Conservation (phyloP, 2,329 filamentous ascomycete species). For the Stachybotrys chlorohalonatus region DNA sequence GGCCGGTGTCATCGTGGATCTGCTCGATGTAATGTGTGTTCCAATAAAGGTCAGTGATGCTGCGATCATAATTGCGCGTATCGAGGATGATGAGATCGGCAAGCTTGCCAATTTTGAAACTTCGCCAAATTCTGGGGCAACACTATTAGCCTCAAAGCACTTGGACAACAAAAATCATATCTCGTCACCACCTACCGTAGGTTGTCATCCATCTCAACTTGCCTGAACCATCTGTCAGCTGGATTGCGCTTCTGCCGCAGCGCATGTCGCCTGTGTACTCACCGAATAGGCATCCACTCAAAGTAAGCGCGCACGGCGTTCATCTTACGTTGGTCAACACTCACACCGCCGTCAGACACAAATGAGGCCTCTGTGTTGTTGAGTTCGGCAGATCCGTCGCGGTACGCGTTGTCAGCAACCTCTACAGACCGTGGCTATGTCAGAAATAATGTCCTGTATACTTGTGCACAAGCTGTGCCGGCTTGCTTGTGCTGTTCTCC, state of each 20-base stretch:
- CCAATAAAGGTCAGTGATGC: slow-evolving; percentile 40
- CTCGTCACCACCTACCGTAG: slow-evolving; percentile 19
- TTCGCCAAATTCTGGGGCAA: slow-evolving; percentile 49
- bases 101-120: slow-evolving; percentile 56
- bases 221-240: slow-evolving; percentile 15
- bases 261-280: neutral
- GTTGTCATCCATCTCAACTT: slow-evolving; percentile 61
- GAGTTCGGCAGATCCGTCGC: slow-evolving; percentile 48
- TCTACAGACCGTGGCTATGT: slow-evolving; percentile 3
- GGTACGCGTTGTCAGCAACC: slow-evolving; percentile 57
- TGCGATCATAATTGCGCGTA: slow-evolving; percentile 59
- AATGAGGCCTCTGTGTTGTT: slow-evolving; percentile 35
- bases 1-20: slow-evolving; percentile 57
- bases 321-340: slow-evolving; percentile 64
- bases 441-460: too few species aligned
- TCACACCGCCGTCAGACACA: slow-evolving; percentile 24
- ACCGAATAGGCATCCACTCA: slow-evolving; percentile 39
- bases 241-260: neutral
- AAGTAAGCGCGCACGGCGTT: slow-evolving; percentile 65
- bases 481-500: neutral
- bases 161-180: neutral
- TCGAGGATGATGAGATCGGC: slow-evolving; percentile 63
- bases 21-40: slow-evolving; percentile 5
- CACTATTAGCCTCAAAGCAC: neutral
- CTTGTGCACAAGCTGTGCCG: neutral